A percentile compares a stretch with the other conserved stretches of the same genome.
Evolutionary conservation across 2,329 filamentous ascomycete genomes (phyloP).

Genomic region (Davidsoniella eucalypti): DNA sequence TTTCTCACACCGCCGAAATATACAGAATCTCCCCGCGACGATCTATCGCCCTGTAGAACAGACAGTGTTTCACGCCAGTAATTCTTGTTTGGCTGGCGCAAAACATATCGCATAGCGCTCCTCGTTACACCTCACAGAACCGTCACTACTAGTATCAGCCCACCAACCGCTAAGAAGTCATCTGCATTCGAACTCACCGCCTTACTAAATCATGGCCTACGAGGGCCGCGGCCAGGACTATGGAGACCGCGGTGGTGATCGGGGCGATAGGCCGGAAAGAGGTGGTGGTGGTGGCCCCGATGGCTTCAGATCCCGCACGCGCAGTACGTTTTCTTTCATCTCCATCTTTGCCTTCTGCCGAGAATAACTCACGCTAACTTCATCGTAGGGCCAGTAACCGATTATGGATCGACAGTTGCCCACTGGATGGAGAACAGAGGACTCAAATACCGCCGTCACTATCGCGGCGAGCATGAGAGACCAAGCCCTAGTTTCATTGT

Average conservation of each 20-base stretch:
- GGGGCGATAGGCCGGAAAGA: conserved; percentile 14
- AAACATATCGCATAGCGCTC: too few relatives aligned
- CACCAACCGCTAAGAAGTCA: too few relatives aligned
- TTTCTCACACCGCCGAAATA: too few relatives aligned
- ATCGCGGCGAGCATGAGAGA: conserved; percentile 60
- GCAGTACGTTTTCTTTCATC: conserved; percentile 26
- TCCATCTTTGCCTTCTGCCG: not conserved
- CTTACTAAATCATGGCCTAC: conserved; percentile 29
- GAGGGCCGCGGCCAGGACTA: conserved; percentile 34
- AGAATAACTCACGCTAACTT: conserved; percentile 1
- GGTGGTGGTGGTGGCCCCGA: conserved; percentile 27
- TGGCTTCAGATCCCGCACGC: conserved; percentile 33
- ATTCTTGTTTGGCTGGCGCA: too few relatives aligned
- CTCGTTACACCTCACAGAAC: too few relatives aligned
- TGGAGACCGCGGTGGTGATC: conserved; percentile 18
- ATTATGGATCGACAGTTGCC: conserved; percentile 78
- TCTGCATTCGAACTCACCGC: too few relatives aligned
- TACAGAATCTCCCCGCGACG: too few relatives aligned
- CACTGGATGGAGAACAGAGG: conserved; percentile 78
- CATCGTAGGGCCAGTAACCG: conserved; percentile 65
- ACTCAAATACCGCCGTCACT: conserved; percentile 51
- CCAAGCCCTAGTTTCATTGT: conserved; percentile 81
- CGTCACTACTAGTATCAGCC: too few relatives aligned
- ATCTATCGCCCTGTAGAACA: too few relatives aligned
- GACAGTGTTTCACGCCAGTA: too few relatives aligned